These are phyloP conservation scores for Amylostereum areolatum DNA, from an alignment of 1,284 basidiomycete species.

Conservation along the genomic window DNA sequence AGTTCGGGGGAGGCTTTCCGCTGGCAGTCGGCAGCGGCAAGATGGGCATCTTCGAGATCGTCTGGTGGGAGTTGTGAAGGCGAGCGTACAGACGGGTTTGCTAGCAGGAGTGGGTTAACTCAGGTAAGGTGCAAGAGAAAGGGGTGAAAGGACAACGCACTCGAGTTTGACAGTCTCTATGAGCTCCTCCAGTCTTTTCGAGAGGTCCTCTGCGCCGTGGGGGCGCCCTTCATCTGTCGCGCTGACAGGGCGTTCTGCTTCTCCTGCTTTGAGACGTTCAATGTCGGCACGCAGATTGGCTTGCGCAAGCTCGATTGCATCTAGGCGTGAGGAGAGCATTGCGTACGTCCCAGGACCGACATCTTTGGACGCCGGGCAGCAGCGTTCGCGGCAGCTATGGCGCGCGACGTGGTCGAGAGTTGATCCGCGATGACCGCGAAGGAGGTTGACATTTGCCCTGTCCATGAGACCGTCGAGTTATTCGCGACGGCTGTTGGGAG, in stretches of 20 bases:
- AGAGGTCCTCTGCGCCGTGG: constrained; percentile 19
- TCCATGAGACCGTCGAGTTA: not conserved
- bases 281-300: constrained; percentile 20
- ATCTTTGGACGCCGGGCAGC: not conserved
- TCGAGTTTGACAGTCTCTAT: constrained; percentile 27
- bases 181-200: constrained; percentile 25
- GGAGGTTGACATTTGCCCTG: constrained; percentile 1
- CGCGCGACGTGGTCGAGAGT: not conserved
- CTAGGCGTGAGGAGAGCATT: constrained; percentile 20
- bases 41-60: constrained; percentile 25
- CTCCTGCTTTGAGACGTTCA: constrained; percentile 5
- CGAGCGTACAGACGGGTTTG: constrained; percentile 31
- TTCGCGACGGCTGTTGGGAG: no score
- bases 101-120: constrained; percentile 13
- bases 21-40: constrained; percentile 24
- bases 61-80: constrained; percentile 27
- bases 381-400: not conserved
- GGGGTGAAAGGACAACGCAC: constrained; percentile 17
- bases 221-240: constrained; percentile 14
- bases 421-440: constrained; percentile 4
- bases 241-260: not conserved
- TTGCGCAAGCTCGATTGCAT: constrained; percentile 24
- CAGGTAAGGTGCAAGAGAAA: not conserved
- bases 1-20: constrained; percentile 29
- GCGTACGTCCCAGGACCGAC: constrained; percentile 3